Evolutionary conservation across 2,329 filamentous ascomycete genomes (phyloP).

Genomic region (Zopfia rhizophila): DNA sequence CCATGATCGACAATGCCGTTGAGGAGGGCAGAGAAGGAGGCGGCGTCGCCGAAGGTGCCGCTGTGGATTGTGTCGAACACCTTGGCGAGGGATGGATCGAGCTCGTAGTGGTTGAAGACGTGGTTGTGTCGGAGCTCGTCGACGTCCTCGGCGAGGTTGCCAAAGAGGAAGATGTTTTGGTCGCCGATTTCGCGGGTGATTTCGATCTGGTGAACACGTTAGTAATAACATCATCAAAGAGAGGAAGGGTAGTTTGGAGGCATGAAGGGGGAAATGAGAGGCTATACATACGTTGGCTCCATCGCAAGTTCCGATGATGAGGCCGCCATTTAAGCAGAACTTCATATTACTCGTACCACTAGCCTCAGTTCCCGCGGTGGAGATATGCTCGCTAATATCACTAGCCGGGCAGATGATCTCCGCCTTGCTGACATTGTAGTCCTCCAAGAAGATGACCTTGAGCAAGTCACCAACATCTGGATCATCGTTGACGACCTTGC

Average conservation of each 20-base stretch:
- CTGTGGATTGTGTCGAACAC: conserved; percentile 87
- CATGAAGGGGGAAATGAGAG: not conserved
- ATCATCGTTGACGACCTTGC: conserved; percentile 90
- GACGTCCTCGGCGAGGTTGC: conserved; percentile 93
- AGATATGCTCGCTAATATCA: conserved; percentile 98
- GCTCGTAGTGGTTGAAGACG: conserved; percentile 80
- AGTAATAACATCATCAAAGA: conserved; percentile 11
- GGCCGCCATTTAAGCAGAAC: conserved; percentile 94
- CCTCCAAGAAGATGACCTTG: conserved; percentile 96
- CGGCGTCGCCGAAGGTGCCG: conserved; percentile 81
- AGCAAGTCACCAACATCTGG: conserved; percentile 90
- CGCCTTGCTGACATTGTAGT: conserved; percentile 99
- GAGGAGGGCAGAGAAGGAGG: conserved; percentile 83
- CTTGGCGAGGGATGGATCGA: conserved; percentile 79
- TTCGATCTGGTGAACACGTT: conserved; percentile 72
- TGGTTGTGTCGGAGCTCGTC: conserved; percentile 94
- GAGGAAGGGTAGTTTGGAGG: not conserved
- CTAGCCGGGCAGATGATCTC: conserved; percentile 96
- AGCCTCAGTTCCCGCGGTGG: conserved; percentile 92
- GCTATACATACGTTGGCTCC: conserved; percentile 83
- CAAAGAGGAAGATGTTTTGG: conserved; percentile 98
- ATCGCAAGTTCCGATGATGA: conserved; percentile 98
- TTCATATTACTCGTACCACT: conserved; percentile 99
- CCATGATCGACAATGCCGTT: conserved; percentile 90
- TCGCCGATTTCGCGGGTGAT: conserved; percentile 97